Percentiles rank a stretch among this genome's conserved stretches.
These are phyloP conservation scores for Yamadazyma siamensis DNA, from an alignment of 1,139 yeast species.

Conservation along the genomic window DNA sequence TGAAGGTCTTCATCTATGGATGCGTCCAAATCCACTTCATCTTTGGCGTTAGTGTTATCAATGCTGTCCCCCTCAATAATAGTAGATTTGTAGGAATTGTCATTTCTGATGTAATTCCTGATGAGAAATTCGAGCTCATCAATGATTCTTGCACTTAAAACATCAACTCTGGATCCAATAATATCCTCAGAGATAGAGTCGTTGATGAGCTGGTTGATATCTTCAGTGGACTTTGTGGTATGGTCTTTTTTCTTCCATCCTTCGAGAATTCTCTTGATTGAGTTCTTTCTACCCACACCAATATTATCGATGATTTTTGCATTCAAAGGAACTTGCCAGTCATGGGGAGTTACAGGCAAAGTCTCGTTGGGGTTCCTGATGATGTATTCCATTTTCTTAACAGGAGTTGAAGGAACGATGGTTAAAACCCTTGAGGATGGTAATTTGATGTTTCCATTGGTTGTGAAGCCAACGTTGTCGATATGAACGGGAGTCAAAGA, in stretches of 20 bases:
- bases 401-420: slow-evolving; percentile 66
- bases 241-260: slow-evolving; percentile 35
- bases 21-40: slow-evolving; percentile 14
- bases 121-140: slow-evolving; percentile 61
- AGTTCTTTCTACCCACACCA: slow-evolving; percentile 29
- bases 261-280: slow-evolving; percentile 39
- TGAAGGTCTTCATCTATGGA: slow-evolving; percentile 19
- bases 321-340: slow-evolving; percentile 9
- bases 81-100: slow-evolving; percentile 17
- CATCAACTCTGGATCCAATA: slow-evolving; percentile 56
- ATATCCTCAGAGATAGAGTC: slow-evolving; percentile 13
- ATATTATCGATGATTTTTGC: slow-evolving; percentile 5
- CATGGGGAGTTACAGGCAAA: neutral
- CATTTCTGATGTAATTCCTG: slow-evolving; percentile 29
- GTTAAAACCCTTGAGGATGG: slow-evolving; percentile 45
- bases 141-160: slow-evolving; percentile 73
- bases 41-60: slow-evolving; percentile 11
- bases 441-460: slow-evolving; percentile 47
- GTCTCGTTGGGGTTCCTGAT: slow-evolving; percentile 14
- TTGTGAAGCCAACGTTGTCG: slow-evolving; percentile 41
- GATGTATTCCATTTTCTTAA: slow-evolving; percentile 52
- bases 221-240: slow-evolving; percentile 12
- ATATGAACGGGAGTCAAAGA: slow-evolving; percentile 23
- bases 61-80: slow-evolving; percentile 23
- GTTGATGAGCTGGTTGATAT: slow-evolving; percentile 12